These are phyloP conservation scores for Camellia granthamiana DNA, from an alignment of 148 eudicot species.

Conservation along the genomic window DNA sequence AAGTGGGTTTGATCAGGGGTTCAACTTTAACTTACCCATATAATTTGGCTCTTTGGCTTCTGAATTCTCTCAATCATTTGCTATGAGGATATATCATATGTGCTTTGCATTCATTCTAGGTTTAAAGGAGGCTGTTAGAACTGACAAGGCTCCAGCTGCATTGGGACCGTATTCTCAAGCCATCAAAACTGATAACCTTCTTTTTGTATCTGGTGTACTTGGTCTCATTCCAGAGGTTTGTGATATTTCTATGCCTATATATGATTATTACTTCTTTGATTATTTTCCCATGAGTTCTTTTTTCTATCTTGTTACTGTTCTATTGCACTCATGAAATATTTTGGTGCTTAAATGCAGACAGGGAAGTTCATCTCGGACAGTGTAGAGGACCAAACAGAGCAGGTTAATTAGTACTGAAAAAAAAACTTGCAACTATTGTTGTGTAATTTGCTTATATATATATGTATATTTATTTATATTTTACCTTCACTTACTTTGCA, in stretches of 20 bases:
- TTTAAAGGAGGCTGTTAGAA: slow-evolving; percentile 75
- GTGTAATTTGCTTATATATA: neutral
- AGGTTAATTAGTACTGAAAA: slow-evolving; percentile 42
- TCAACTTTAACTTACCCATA: neutral
- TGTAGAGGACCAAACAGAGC: slow-evolving; percentile 97
- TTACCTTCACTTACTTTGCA: neutral
- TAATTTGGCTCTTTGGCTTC: neutral
- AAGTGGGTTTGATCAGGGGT: neutral
- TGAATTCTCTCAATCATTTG: neutral
- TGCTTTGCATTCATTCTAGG: slow-evolving; percentile 36
- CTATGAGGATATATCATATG: neutral
- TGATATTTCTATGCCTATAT: neutral
- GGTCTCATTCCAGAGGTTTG: slow-evolving; percentile 96
- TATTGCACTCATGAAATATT: slow-evolving; percentile 7
- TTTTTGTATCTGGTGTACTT: slow-evolving; percentile 89
- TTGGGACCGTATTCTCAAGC: slow-evolving; percentile 98
- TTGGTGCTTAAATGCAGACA: slow-evolving; percentile 50
- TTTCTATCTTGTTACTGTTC: neutral
- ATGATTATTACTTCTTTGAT: neutral
- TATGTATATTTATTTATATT: neutral
- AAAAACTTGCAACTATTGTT: neutral
- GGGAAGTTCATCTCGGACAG: slow-evolving; percentile 83
- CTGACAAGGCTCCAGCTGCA: slow-evolving; percentile 97
- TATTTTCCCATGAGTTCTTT: neutral
- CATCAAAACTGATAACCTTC: slow-evolving; percentile 79